A percentile compares a stretch with the other conserved stretches of the same genome.
phyloP scores from a whole-genome alignment of 306 rosid species.

The barrel medic (Medicago truncatula) region MtrunA17r5.0-ANR NC_053047.1:6807501-6808000 shows the following conservation, averaged over 20 bases:
- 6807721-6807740: background rate
- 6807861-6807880: background rate
- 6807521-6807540: conserved; percentile 75
- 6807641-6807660: conserved; percentile 31
- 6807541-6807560: conserved; percentile 73
- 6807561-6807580: background rate
- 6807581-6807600: conserved; percentile 18
- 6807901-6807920: background rate
- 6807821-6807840: background rate
- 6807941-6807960: background rate
- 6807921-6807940: background rate
- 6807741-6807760: background rate
- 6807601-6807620: background rate
- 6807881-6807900: background rate
- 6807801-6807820: conserved; percentile 3
- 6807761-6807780: background rate
- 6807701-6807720: background rate
- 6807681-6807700: background rate
- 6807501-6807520: conserved; percentile 66
- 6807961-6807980: background rate
- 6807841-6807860: conserved; percentile 14
- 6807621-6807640: conserved; percentile 17
- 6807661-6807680: background rate
- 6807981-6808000: background rate
- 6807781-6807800: background rate